Conservation (phyloP, 2,329 filamentous ascomycete genomes). For the Myriosclerotinia scirpicola region DNA sequence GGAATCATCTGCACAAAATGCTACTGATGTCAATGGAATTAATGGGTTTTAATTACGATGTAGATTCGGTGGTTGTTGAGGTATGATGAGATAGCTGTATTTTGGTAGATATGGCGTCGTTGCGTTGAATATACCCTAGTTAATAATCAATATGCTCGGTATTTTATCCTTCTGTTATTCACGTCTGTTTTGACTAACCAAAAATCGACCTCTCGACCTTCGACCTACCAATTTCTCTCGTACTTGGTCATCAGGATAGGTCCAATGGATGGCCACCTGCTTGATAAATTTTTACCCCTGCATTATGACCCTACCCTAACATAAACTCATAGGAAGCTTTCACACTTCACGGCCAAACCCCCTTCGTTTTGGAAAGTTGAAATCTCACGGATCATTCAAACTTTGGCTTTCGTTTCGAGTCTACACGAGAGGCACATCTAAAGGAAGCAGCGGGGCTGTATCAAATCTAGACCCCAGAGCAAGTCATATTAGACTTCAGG, state of each 20-base stretch:
- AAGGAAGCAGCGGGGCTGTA: background rate
- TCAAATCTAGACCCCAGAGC: background rate
- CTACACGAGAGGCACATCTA: background rate
- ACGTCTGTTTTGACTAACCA: background rate
- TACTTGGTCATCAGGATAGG: background rate
- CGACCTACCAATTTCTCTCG: background rate
- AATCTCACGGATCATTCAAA: too few relatives aligned
- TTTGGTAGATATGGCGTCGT: conserved; percentile 32
- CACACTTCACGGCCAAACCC: background rate
- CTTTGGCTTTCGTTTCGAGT: background rate
- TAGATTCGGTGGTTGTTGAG: background rate
- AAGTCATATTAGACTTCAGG: background rate
- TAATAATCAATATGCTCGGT: conserved; percentile 19
- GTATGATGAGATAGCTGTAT: background rate
- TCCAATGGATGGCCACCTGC: background rate
- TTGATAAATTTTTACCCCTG: conserved; percentile 5
- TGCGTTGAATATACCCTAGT: conserved; percentile 36
- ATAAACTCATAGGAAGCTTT: background rate
- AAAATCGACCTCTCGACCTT: too few relatives aligned
- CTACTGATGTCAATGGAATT: conserved; percentile 32
- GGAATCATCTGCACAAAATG: conserved; percentile 49
- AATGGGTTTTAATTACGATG: conserved; percentile 16
- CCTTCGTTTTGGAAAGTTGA: background rate
- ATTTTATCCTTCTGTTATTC: background rate
- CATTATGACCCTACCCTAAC: background rate